These are phyloP conservation scores for Xylaria sp. DNA, from an alignment of 2,329 filamentous ascomycete species.

Conservation along the genomic window DNA sequence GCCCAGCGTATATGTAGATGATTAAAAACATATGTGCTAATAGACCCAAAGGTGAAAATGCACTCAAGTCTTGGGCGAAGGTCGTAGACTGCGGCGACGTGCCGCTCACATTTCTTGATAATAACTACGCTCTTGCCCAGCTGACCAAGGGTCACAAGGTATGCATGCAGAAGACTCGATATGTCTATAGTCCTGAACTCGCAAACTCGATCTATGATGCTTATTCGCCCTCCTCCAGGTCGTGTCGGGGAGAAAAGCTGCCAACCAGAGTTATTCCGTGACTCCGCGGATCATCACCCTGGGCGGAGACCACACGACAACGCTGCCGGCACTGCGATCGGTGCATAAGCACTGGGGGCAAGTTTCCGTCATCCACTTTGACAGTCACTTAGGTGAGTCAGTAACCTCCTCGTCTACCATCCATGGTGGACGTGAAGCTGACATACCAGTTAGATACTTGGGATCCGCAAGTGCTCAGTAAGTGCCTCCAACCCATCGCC, in stretches of 20 bases:
- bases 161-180: background rate
- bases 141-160: constrained; percentile 74
- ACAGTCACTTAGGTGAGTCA: constrained; percentile 66
- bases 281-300: constrained; percentile 67
- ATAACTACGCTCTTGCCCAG: constrained; percentile 76
- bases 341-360: constrained; percentile 66
- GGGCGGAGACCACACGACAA: constrained; percentile 73
- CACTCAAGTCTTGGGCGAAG: constrained; percentile 76
- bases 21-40: background rate
- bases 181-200: no score
- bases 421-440: constrained; percentile 23
- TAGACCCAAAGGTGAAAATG: constrained; percentile 60
- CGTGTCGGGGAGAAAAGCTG: constrained; percentile 48
- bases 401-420: background rate
- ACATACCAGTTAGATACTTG: constrained; percentile 66
- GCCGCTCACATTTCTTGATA: constrained; percentile 80
- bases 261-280: constrained; percentile 56
- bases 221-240: constrained; percentile 37
- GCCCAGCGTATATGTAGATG: background rate
- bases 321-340: constrained; percentile 69
- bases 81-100: constrained; percentile 85
- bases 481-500: constrained; percentile 23
- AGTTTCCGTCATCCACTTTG: constrained; percentile 72
- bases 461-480: constrained; percentile 70
- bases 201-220: background rate